Evolutionary conservation across 495 filamentous ascomycete species (phyloP).

Genomic region (Halenospora varia): DNA sequence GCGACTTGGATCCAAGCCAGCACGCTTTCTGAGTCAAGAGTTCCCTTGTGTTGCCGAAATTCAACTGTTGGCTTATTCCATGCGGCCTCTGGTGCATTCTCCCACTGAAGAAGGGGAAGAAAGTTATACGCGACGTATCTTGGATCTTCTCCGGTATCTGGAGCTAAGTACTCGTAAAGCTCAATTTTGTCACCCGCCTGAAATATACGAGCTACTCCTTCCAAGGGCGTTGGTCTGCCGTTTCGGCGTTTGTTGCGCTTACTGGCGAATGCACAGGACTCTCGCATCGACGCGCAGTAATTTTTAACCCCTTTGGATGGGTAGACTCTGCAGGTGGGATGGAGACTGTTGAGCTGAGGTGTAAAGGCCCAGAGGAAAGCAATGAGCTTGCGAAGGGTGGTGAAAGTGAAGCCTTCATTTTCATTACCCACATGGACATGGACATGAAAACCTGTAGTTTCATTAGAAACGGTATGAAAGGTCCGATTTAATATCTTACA

Average conservation of each 20-base stretch:
- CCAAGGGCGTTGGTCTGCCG: background rate
- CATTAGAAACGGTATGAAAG: slow-evolving; percentile 30
- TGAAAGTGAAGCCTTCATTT: slow-evolving; percentile 19
- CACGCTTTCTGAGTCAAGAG: slow-evolving; percentile 29
- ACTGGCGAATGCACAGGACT: background rate
- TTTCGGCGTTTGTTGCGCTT: background rate
- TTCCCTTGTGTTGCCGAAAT: slow-evolving; percentile 38
- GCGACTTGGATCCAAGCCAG: slow-evolving; percentile 28
- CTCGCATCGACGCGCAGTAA: background rate
- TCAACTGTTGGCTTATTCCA: slow-evolving; percentile 34
- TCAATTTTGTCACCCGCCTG: background rate
- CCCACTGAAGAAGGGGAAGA: no score
- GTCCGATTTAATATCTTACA: slow-evolving; percentile 20
- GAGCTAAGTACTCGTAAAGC: no score
- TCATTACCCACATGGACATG: slow-evolving; percentile 38
- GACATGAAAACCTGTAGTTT: slow-evolving; percentile 32
- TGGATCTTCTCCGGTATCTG: no score
- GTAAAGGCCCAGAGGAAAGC: slow-evolving; percentile 35
- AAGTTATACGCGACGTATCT: slow-evolving; percentile 4
- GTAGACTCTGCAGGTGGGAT: slow-evolving; percentile 10
- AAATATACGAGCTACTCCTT: background rate
- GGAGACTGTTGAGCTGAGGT: slow-evolving; percentile 32
- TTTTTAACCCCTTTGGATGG: background rate
- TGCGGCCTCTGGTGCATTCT: no score
- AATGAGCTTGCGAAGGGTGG: slow-evolving; percentile 29